Evolutionary conservation across 169 alveolate genomes (phyloP).

Genomic region (Amoebophrya sp.): DNA sequence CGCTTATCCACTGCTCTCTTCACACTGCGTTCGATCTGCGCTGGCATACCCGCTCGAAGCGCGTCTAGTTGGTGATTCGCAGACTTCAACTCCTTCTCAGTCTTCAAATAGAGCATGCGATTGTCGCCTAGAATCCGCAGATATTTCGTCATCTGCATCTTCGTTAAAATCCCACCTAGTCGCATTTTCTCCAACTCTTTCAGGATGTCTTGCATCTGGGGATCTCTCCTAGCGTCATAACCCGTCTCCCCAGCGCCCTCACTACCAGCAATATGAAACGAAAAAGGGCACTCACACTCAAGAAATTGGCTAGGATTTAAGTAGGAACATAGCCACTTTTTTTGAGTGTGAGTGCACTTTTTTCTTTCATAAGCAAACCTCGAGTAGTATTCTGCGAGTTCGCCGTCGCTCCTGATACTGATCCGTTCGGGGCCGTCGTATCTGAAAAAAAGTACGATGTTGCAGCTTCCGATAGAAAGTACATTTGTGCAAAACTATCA

Average conservation of each 20-base stretch:
- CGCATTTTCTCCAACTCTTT: neutral
- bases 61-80: neutral
- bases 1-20: neutral
- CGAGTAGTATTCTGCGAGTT: neutral
- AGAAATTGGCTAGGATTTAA: too few species aligned
- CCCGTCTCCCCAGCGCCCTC: neutral
- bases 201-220: neutral
- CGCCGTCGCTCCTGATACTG: neutral
- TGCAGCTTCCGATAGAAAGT: too few species aligned
- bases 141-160: conserved; percentile 17
- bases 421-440: conserved; percentile 21
- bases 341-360: too few species aligned
- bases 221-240: neutral
- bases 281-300: too few species aligned
- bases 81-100: neutral
- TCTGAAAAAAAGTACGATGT: too few species aligned
- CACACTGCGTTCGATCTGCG: neutral
- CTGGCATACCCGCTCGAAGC: neutral
- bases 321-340: too few species aligned
- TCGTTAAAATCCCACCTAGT: neutral
- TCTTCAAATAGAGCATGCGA: neutral
- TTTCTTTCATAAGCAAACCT: neutral
- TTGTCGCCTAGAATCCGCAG: neutral
- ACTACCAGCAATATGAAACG: too few species aligned
- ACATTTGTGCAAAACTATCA: too few species aligned